Evolutionary conservation across 352 stramenopile genomes (phyloP).

Genomic region (Globisporangium nodosum): DNA sequence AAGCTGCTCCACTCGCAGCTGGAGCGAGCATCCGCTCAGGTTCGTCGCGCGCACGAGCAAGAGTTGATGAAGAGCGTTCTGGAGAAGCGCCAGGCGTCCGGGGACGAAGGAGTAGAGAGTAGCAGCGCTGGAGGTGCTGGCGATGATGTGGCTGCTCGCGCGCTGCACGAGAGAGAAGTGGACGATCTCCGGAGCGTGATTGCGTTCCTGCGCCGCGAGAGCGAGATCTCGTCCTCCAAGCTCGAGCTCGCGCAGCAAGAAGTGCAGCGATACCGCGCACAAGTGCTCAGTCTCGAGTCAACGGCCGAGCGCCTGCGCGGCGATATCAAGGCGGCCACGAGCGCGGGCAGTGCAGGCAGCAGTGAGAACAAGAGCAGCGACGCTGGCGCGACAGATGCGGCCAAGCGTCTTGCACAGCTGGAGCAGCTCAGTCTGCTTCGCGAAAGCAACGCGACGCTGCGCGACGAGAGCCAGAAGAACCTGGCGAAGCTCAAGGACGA

Average conservation of each 20-base stretch:
- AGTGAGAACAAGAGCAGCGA: not conserved
- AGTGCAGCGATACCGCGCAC: conserved; percentile 43
- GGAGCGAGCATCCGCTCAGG: conserved; percentile 46
- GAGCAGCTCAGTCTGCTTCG: conserved; percentile 72
- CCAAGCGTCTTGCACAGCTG: conserved; percentile 57
- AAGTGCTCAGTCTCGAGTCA: conserved; percentile 53
- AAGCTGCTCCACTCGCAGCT: conserved; percentile 69
- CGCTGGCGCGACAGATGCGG: conserved; percentile 14
- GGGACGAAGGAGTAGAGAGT: not conserved
- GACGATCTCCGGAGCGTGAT: conserved; percentile 72
- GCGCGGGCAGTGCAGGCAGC: conserved; percentile 11
- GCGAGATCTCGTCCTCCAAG: conserved; percentile 63
- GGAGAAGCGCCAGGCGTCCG: not conserved
- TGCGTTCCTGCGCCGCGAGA: conserved; percentile 62
- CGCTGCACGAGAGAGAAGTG: conserved; percentile 48
- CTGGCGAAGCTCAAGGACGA: conserved; percentile 46
- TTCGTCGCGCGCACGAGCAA: conserved; percentile 54
- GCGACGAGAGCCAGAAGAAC: conserved; percentile 64
- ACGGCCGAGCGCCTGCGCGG: conserved; percentile 51
- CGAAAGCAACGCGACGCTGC: conserved; percentile 75
- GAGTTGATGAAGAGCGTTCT: conserved; percentile 31
- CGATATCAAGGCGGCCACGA: conserved; percentile 40
- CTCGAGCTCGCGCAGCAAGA: conserved; percentile 66
- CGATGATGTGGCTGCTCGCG: not conserved
- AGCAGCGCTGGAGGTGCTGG: not conserved